Evolutionary conservation across 257 asterid species (phyloP), one percentile per base, ranked within the genome.

Genomic region (Solanum piurae): DNA sequence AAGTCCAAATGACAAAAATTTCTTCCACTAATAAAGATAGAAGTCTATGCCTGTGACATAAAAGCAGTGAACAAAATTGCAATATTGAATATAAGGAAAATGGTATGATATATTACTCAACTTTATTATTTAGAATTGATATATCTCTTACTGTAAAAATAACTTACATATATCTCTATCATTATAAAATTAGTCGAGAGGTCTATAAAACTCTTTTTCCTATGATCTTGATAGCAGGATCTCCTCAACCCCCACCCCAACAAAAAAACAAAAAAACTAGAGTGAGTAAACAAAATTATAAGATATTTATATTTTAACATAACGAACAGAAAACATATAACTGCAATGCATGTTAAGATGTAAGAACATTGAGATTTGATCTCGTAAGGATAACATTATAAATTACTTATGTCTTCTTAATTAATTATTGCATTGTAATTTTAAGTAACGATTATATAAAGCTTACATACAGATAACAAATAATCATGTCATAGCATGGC

Each of bases 21-120:
- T 79, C 64, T 44, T 25, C 64, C 84, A 14, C 84, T 79, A 25
- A 79, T 44, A 44, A 42, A 79, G 64, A 44, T 44, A 21, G 83
- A 75, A 23, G 25, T 12, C 8, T 6, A 36, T 36, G 83, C 83
- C 9, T 74, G 52, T 74, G 20, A 74, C 40, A 36, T 44, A 34
- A 74, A 9, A 21, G 6, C 5, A 75, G 6, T 36, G 58, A 75
- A 75, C 8, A 7, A 38, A 75, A 76, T 76, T 76, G 83, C 60
- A 40, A 40, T 64, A 2, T 64, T 13, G 7, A 66, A 25, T 66
- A 55, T 55, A 55, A 14, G 10, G 64, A 18, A 55, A 55, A 55
- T 55, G n/a, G 3, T 55, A 1, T 3, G 4, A 55, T 55, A 55
- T 6, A 55, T 9, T 55, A 33, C 4, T 55, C n/a, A 20, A 18